phyloP scores from a whole-genome alignment of 805 yeast genomes.

The Nakazawaea sp. region DNA sequence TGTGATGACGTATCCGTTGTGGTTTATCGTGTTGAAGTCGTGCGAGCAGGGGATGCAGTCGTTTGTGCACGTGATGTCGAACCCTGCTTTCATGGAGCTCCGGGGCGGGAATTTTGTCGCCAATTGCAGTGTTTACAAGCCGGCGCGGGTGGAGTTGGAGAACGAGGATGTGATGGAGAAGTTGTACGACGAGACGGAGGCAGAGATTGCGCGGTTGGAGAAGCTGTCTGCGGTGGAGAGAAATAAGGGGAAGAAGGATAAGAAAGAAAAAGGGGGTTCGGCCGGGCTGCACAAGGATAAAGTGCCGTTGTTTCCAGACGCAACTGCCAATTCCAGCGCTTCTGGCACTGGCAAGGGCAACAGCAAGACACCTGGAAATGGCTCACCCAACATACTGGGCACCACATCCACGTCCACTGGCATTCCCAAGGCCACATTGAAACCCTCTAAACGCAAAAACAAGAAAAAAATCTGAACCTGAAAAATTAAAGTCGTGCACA shows the following conservation, averaged over 20 bases:
- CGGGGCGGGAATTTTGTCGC: slow-evolving; percentile 67
- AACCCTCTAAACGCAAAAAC: no score
- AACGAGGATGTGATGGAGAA: slow-evolving; percentile 54
- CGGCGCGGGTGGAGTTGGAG: slow-evolving; percentile 57
- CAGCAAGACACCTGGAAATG: no score
- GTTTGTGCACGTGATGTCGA: slow-evolving; percentile 56
- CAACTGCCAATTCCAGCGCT: neutral
- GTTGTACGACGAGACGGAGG: slow-evolving; percentile 56
- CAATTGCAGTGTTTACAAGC: slow-evolving; percentile 54
- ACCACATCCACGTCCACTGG: no score
- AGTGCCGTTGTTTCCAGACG: slow-evolving; percentile 8
- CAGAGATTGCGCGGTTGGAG: slow-evolving; percentile 54
- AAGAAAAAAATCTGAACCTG: no score
- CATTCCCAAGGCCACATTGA: no score
- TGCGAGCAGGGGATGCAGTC: slow-evolving; percentile 78
- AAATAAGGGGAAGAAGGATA: slow-evolving; percentile 25
- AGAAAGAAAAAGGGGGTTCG: neutral
- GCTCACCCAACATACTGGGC: no score
- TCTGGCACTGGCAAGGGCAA: no score
- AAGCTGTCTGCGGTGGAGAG: slow-evolving; percentile 65
- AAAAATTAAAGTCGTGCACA: no score
- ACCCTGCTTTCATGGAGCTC: slow-evolving; percentile 59
- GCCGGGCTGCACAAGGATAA: slow-evolving; percentile 10
- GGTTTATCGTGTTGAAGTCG: slow-evolving; percentile 77
- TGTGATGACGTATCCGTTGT: slow-evolving; percentile 66